phyloP scores from a whole-genome alignment of 2,329 filamentous ascomycete species.

The Phialophora chinensis region DNA sequence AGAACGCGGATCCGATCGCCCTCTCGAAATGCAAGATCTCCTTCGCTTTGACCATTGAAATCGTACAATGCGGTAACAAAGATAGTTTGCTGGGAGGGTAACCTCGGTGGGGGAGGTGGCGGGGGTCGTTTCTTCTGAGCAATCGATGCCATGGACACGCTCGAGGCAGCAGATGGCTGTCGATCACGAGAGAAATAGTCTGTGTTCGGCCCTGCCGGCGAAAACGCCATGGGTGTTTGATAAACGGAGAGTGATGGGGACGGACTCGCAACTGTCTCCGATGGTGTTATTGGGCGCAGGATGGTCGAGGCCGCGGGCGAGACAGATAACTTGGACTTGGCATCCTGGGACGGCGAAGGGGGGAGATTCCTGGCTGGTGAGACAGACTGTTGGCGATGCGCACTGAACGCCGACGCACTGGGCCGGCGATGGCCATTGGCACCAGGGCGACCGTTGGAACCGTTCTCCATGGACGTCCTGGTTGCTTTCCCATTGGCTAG shows the following conservation, averaged over 20 bases:
- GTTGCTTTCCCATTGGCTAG: conserved; percentile 72
- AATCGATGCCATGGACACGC: conserved; percentile 43
- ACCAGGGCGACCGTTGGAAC: conserved; percentile 41
- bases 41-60: conserved; percentile 71
- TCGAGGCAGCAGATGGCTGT: conserved; percentile 47
- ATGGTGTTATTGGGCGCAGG: conserved; percentile 41
- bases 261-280: conserved; percentile 27
- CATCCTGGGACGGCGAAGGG: conserved; percentile 43
- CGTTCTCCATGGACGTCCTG: conserved; percentile 61
- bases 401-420: conserved; percentile 44
- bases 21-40: conserved; percentile 76
- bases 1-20: conserved; percentile 78
- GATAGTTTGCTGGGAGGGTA: conserved; percentile 54
- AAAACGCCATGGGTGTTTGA: conserved; percentile 42
- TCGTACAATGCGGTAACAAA: conserved; percentile 77
- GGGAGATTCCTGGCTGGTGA: conserved; percentile 42
- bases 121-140: conserved; percentile 78
- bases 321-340: conserved; percentile 43
- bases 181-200: conserved; percentile 54
- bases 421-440: conserved; percentile 51
- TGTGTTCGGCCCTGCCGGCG: conserved; percentile 51
- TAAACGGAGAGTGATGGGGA: conserved; percentile 42
- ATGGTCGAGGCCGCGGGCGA: conserved; percentile 42
- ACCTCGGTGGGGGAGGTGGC: conserved; percentile 72
- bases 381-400: conserved; percentile 41